These are phyloP conservation scores for Fusarium verticillioides DNA, from an alignment of 2,329 filamentous ascomycete genomes.

Conservation along the genomic window DNA sequence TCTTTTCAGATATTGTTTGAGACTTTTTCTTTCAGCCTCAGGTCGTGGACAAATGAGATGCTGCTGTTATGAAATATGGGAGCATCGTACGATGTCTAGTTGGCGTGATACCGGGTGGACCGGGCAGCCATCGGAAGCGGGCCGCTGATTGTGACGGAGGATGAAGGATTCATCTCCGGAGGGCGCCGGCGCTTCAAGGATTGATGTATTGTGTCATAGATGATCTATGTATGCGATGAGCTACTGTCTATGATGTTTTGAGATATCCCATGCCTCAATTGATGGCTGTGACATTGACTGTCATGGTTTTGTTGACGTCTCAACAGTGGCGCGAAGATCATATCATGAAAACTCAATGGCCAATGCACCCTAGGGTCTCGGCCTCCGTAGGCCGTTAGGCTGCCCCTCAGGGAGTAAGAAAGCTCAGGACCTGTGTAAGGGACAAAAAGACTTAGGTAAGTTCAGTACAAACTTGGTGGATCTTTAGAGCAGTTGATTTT, in stretches of 20 bases:
- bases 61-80: neutral
- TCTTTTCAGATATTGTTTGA: neutral
- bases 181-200: neutral
- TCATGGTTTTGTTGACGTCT: neutral
- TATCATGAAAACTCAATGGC: neutral
- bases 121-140: conserved; percentile 43
- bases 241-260: neutral
- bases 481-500: neutral
- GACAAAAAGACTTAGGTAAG: neutral
- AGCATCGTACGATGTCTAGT: conserved; percentile 43
- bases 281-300: neutral
- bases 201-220: neutral
- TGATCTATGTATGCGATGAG: neutral
- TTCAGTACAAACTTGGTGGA: neutral
- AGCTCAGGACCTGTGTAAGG: too few relatives aligned
- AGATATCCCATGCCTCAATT: neutral
- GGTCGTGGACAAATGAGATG: neutral
- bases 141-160: conserved; percentile 32
- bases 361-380: neutral
- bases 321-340: conserved; percentile 8
- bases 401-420: neutral
- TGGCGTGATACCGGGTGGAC: conserved; percentile 40
- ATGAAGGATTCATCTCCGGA: conserved; percentile 11
- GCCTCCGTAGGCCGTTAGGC: neutral
- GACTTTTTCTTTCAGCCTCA: neutral